Conservation (phyloP, 129 eudicot species). For the Chrysanthemum seticuspe region DNA sequence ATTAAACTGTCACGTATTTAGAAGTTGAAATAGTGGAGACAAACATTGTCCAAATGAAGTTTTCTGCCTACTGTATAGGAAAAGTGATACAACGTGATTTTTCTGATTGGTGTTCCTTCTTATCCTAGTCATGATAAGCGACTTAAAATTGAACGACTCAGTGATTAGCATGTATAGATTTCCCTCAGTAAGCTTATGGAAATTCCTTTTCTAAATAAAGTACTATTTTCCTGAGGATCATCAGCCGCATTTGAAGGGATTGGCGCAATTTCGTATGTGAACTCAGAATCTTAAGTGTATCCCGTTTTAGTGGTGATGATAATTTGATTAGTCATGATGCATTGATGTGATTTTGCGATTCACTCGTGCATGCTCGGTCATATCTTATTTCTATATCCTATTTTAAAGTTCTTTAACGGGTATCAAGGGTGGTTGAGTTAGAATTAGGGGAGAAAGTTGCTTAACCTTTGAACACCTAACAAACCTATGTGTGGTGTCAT, state of each 20-base stretch:
- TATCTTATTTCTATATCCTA: background rate
- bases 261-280: background rate
- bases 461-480: too few species aligned
- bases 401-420: too few species aligned
- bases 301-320: background rate
- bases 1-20: too few species aligned
- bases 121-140: too few species aligned
- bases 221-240: background rate
- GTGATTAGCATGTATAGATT: background rate
- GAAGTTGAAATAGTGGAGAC: too few species aligned
- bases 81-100: too few species aligned
- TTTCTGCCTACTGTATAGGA: too few species aligned
- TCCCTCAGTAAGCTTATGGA: background rate
- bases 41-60: too few species aligned
- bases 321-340: conserved; percentile 5
- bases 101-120: too few species aligned
- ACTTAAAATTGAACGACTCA: background rate
- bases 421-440: too few species aligned
- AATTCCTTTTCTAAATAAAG: background rate
- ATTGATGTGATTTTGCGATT: background rate
- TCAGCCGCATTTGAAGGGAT: background rate
- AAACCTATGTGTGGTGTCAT: background rate
- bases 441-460: too few species aligned
- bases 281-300: background rate
- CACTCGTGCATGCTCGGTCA: background rate